Evolutionary conservation across 306 rosid genomes (phyloP).

Genomic region (Medicago ruthenica): DNA sequence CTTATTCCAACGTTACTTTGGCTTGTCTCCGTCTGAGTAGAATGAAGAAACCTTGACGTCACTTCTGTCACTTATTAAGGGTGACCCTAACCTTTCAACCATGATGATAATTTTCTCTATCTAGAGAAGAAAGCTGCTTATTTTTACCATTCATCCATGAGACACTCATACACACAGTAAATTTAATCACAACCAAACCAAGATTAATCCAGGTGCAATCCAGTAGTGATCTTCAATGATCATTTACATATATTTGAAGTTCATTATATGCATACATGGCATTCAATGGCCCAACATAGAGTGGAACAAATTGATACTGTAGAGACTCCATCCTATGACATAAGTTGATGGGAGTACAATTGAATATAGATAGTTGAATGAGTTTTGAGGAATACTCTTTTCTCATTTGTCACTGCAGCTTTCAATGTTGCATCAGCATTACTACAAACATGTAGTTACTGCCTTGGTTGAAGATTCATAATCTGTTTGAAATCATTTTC

Average conservation of each 20-base stretch:
- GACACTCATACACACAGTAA: background rate
- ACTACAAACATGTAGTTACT: background rate
- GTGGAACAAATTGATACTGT: constrained; percentile 12
- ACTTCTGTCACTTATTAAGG: background rate
- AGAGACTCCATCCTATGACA: constrained; percentile 1
- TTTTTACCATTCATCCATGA: background rate
- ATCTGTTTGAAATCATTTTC: constrained; percentile 31
- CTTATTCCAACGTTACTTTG: background rate
- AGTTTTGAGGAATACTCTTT: constrained; percentile 27
- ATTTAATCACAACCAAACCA: background rate
- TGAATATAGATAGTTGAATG: constrained; percentile 24
- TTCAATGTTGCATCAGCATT: constrained; percentile 17
- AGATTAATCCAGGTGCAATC: constrained; percentile 1
- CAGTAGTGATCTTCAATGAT: background rate
- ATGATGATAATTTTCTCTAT: background rate
- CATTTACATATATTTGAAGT: constrained; percentile 14
- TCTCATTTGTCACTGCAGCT: constrained; percentile 6
- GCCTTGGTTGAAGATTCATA: constrained; percentile 12
- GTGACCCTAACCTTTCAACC: constrained; percentile 10
- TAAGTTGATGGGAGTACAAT: constrained; percentile 9
- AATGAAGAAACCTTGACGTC: background rate
- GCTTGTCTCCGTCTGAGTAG: background rate
- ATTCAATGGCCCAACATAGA: background rate
- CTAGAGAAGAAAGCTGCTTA: background rate
- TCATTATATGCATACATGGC: constrained; percentile 2